These are phyloP conservation scores for Rugosomyces carneus DNA, from an alignment of 1,284 basidiomycete species.

Conservation along the genomic window DNA sequence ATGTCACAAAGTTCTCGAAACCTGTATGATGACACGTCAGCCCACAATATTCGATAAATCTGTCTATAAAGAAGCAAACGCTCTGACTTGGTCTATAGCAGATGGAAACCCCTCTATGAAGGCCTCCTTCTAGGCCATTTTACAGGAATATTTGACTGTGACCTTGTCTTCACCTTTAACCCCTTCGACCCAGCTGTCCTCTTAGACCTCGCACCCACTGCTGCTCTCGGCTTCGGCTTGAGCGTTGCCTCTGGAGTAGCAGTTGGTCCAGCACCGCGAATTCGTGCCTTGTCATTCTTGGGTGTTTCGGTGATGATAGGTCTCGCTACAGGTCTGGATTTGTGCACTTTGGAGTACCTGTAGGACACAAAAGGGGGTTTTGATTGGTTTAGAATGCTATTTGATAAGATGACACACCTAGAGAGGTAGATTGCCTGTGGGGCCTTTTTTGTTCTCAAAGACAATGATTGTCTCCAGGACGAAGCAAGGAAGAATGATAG, in stretches of 20 bases:
- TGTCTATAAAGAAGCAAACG: too few species aligned
- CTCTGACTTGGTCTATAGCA: too few species aligned
- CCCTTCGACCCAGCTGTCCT: conserved; percentile 15
- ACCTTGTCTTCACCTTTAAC: conserved; percentile 6
- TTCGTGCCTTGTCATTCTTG: conserved; percentile 47
- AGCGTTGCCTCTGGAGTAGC: conserved; percentile 18
- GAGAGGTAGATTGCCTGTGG: conserved; percentile 41
- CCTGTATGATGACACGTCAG: too few species aligned
- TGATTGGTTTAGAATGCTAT: neutral
- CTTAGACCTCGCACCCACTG: conserved; percentile 18
- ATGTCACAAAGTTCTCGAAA: too few species aligned
- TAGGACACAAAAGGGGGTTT: neutral
- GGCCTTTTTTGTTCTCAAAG: conserved; percentile 21
- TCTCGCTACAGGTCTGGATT: conserved; percentile 61
- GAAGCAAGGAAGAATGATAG: conserved; percentile 40
- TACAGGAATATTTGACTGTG: neutral
- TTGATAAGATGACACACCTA: conserved; percentile 38
- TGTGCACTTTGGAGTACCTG: conserved; percentile 64
- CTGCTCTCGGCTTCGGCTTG: conserved; percentile 19
- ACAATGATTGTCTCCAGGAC: conserved; percentile 24
- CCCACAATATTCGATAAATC: too few species aligned
- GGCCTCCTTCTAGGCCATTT: neutral
- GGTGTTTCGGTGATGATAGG: conserved; percentile 60
- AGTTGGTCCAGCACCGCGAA: conserved; percentile 49
- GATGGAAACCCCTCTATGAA: neutral